These are phyloP conservation scores for Aspergillus chevalieri DNA, from an alignment of 2,329 filamentous ascomycete species.

Conservation along the genomic window DNA sequence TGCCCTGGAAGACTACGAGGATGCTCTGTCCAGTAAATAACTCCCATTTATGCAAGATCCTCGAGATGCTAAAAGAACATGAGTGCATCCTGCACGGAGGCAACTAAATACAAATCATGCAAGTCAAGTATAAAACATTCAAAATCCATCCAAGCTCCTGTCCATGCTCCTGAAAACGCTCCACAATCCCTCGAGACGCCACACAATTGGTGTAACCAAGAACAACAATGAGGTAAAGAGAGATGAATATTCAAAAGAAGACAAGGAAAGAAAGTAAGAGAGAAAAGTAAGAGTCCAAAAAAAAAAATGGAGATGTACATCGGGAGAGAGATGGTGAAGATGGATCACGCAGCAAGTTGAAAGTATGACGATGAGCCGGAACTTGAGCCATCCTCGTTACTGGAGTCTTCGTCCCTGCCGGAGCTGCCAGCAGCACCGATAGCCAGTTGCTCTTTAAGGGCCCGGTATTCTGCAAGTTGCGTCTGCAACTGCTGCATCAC, in stretches of 20 bases:
- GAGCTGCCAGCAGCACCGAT: conserved; percentile 20
- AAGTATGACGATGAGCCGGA: conserved; percentile 25
- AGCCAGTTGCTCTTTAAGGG: conserved; percentile 35
- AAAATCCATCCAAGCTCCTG: conserved; percentile 17
- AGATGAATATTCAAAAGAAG: conserved; percentile 6
- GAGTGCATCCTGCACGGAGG: not conserved
- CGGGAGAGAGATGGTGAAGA: conserved; percentile 5
- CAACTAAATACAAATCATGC: not conserved
- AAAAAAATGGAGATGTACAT: not conserved
- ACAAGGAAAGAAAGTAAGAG: conserved; percentile 3
- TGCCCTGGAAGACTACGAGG: no score
- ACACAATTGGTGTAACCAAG: conserved; percentile 3
- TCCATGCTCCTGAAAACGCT: conserved; percentile 21
- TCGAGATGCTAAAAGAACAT: not conserved
- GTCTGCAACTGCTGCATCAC: conserved; percentile 45
- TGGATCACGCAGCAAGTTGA: conserved; percentile 15
- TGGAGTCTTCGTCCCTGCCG: conserved; percentile 12
- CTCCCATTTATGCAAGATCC: not conserved
- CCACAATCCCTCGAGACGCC: conserved; percentile 21
- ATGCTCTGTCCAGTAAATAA: no score
- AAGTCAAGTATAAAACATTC: not conserved
- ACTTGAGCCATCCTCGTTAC: conserved; percentile 14
- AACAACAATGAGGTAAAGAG: conserved; percentile 1
- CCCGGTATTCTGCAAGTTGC: conserved; percentile 37
- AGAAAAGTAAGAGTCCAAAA: not conserved